Evolutionary conservation across 352 stramenopile species (phyloP), one percentile per base, ranked within the genome.

Genomic region (Globisporangium cystogenes): DNA sequence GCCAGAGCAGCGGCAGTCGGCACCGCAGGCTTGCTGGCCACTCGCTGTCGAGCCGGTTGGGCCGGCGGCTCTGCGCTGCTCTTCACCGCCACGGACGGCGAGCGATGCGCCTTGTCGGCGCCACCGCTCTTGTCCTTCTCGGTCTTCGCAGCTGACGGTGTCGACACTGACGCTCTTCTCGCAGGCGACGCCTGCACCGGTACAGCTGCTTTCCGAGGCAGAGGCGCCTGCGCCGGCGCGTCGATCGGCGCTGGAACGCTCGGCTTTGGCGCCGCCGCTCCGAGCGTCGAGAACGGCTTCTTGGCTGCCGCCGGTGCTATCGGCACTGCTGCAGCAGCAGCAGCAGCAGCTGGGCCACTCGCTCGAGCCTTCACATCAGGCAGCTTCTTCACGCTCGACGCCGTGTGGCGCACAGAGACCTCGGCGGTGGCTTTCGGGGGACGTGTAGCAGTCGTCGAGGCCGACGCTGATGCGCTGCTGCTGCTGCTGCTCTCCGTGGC

Each of bases 351-450:
- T 39, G 39, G 4, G 4, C 10, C 10, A 14, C 40, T 15, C 16
- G 6, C 29, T 23, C 55, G 48, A 7, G 55, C 1, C 42, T 60
- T 60, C 18, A 21, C 33, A 27, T 60, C 55, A 10, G 47, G 27
- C 4, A 41, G 24, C 39, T 55, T 60, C 39, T 60, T 54, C 12
- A 16, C 47, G 37, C 54, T 60, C 27, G 54, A 55, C n/a, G 54
- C 15, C 1, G 46, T 60, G 20, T 48, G 37, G 11, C 54, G 54
- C 46, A 45, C 16, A 3, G 54, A 18, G 31, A 39, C 21, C 8
- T 60, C 47, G 15, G 31, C 18, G n/a, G 29, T 36, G 8, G 31
- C 27, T 37, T 21, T 42, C 14, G 23, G 16, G 39, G 37, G 35
- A 21, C 37, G 53, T 40, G 53, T 26, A 10, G 20, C 43, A 11